Evolutionary conservation across 805 yeast species (phyloP).

Genomic region (Yamadazyma tumulicola): DNA sequence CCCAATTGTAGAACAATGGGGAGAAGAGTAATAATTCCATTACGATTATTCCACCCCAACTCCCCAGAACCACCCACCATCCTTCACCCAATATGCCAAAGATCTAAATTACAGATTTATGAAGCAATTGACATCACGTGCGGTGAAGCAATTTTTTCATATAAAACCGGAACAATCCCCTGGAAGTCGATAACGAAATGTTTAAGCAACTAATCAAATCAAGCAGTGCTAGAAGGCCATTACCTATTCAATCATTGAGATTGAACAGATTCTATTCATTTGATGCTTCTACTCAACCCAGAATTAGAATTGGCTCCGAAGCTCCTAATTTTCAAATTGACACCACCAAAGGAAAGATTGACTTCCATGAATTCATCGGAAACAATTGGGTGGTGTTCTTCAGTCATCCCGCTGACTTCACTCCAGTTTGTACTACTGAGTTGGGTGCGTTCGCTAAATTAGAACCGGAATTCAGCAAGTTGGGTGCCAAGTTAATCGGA

Average conservation of each 20-base stretch:
- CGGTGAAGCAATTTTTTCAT: slow-evolving; percentile 7
- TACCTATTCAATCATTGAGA: slow-evolving; percentile 4
- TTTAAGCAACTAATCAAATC: slow-evolving; percentile 13
- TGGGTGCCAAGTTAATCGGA: slow-evolving; percentile 66
- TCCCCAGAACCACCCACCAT: too few species aligned
- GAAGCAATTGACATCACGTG: slow-evolving; percentile 8
- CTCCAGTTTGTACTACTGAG: slow-evolving; percentile 79
- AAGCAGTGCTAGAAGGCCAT: background rate
- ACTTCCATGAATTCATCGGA: slow-evolving; percentile 62
- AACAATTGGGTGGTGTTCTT: slow-evolving; percentile 64
- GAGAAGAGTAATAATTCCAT: too few species aligned
- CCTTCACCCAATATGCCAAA: too few species aligned
- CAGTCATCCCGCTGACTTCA: slow-evolving; percentile 76
- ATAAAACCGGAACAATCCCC: background rate
- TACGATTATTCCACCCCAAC: too few species aligned
- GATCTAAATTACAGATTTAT: too few species aligned
- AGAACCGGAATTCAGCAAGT: slow-evolving; percentile 63
- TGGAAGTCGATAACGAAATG: slow-evolving; percentile 6
- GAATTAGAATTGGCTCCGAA: slow-evolving; percentile 52
- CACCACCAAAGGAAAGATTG: slow-evolving; percentile 59
- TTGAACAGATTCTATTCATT: slow-evolving; percentile 25
- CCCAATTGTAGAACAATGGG: too few species aligned
- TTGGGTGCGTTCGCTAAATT: slow-evolving; percentile 71
- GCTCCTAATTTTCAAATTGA: slow-evolving; percentile 69
- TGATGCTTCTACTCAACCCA: slow-evolving; percentile 37